Base-by-base conservation (phyloP, 2,329 filamentous ascomycete genomes). In the Colletotrichum viniferum region DNA sequence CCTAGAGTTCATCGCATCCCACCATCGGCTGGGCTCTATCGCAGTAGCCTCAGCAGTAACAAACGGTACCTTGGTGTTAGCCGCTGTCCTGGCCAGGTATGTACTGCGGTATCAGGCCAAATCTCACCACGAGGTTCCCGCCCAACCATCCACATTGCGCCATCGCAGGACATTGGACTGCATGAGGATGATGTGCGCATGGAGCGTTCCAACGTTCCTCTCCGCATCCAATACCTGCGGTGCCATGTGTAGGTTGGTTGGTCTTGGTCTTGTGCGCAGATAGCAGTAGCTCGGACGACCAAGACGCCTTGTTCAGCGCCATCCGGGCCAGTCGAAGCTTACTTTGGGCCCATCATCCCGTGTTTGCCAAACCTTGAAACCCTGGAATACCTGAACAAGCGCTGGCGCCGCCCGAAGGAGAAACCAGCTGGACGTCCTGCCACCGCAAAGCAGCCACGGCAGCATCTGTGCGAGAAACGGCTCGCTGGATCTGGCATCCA, bases 1-100 rank as follows among this genome's bases (percentile, higher is more conserved):
- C 63, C 28, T 73, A 64, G 64, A 21, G 71, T 75, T 73, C 69
- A 68, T 75, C 63, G 63, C 73, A 73, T 73, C 36, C 62, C 43
- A 43, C 24, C 32, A 48, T 32, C 55, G 18, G 55, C 52, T 61
- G 26, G 30, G 28, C 18, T 52, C 14, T 21, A 32, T 32, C 32
- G 26, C 43, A 32, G 13, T 30, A 71, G 32, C 61, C 24, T 21
- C 67, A 24, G 64, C 58, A 74, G 58, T 73, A 68, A 73, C 43
- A 62, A 26, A 9, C 14, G 34, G 69, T 75, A 75, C 73, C 14
- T 63, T 48, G 10, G 43, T 43, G 56, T 38, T 73, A 63, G 56
- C 63, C 32, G 69, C 69, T 56, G 26, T 43, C 30, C 52, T 12
- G 32, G 55, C 30, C 38, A 65, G 61, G 18, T 28, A 68, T 36